A percentile compares a stretch with the other conserved stretches of the same genome.
Conservation (phyloP, 805 yeast species). For the Myxozyma monticola region DNA sequence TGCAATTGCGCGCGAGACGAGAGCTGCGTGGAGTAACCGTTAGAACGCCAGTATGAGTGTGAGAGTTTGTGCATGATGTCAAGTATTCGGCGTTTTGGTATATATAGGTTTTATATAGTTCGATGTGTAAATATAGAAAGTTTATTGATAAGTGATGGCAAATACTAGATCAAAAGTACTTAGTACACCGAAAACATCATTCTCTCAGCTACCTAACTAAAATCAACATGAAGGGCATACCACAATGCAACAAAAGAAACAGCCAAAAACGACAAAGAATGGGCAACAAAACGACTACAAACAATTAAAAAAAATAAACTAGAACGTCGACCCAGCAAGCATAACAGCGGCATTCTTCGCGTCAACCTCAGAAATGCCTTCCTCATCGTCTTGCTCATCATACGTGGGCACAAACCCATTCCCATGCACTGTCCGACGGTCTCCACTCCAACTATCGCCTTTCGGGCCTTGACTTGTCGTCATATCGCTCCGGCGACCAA, state of each 20-base stretch:
- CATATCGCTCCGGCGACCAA: conserved; percentile 35
- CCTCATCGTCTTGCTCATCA: conserved; percentile 24
- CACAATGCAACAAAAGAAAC: too few species aligned
- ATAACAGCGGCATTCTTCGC: conserved; percentile 82
- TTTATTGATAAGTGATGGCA: too few species aligned
- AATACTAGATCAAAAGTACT: too few species aligned
- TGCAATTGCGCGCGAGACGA: conserved; percentile 27
- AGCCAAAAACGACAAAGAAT: too few species aligned
- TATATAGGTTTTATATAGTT: neutral
- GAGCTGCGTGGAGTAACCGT: conserved; percentile 31
- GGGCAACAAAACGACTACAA: too few species aligned
- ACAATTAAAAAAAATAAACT: too few species aligned
- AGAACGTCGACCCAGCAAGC: conserved; percentile 68
- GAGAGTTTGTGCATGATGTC: too few species aligned
- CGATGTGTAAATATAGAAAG: neutral
- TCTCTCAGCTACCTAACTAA: too few species aligned
- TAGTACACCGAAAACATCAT: too few species aligned
- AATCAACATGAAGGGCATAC: too few species aligned
- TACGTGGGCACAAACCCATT: conserved; percentile 29
- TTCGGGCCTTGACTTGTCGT: conserved; percentile 49
- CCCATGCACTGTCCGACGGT: conserved; percentile 48
- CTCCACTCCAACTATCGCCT: conserved; percentile 65
- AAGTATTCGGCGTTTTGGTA: neutral
- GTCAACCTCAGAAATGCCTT: conserved; percentile 52
- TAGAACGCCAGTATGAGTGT: too few species aligned